A percentile compares a stretch with the other conserved stretches of the same genome.
Conservation (phyloP, 2,329 filamentous ascomycete species). For the Phialocephala sp. region DNA sequence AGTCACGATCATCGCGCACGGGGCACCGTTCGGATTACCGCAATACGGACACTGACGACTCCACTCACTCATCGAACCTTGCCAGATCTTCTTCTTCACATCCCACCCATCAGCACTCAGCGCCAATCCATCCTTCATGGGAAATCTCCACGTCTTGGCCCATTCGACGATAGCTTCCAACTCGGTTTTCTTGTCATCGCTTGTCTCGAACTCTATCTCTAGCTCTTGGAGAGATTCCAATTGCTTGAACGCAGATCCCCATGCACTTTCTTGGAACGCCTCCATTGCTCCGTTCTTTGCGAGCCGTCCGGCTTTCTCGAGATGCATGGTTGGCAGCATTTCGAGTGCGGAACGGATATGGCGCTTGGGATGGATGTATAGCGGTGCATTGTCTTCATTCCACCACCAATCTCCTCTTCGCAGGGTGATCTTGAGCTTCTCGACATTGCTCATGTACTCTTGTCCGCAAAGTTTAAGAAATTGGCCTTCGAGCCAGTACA, state of each 20-base stretch:
- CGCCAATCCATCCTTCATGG: constrained; percentile 22
- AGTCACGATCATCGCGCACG: neutral
- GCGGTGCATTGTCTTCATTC: constrained; percentile 29
- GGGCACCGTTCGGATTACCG: neutral
- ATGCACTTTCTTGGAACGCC: constrained; percentile 21
- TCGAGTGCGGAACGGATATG: constrained; percentile 4
- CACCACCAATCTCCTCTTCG: constrained; percentile 38
- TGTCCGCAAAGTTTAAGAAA: constrained; percentile 22
- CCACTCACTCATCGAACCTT: constrained; percentile 25
- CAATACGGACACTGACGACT: constrained; percentile 33
- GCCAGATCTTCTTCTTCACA: constrained; percentile 23
- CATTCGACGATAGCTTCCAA: constrained; percentile 32
- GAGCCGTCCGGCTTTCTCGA: neutral
- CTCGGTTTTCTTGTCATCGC: constrained; percentile 36
- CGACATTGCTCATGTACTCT: constrained; percentile 25
- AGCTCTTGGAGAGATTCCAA: constrained; percentile 29
- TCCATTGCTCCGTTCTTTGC: neutral
- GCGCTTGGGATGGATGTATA: constrained; percentile 33
- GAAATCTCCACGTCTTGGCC: constrained; percentile 36
- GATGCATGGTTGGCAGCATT: constrained; percentile 13
- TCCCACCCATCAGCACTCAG: constrained; percentile 27
- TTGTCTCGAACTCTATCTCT: constrained; percentile 36
- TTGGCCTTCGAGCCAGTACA: constrained; percentile 35
- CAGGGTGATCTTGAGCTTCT: constrained; percentile 36
- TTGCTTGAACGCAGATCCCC: constrained; percentile 32